phyloP scores from a whole-genome alignment of 2,329 filamentous ascomycete genomes.

The Cladosporium colombiae region DNA sequence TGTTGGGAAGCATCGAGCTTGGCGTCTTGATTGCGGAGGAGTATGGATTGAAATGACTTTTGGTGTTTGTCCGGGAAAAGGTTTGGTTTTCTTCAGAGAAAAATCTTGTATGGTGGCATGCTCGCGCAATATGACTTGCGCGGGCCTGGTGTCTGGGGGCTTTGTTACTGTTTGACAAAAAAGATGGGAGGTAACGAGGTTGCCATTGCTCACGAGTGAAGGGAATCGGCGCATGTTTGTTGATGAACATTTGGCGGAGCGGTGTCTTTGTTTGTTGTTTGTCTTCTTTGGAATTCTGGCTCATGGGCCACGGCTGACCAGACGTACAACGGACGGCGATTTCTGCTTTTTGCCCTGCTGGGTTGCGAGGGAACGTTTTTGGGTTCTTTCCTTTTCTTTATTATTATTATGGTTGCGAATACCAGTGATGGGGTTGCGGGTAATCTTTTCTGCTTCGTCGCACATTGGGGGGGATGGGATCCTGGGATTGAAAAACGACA shows the following conservation, averaged over 20 bases:
- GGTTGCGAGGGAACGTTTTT: slow-evolving; percentile 2
- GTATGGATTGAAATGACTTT: slow-evolving; percentile 15
- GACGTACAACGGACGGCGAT: slow-evolving; percentile 12
- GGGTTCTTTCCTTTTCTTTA: background rate
- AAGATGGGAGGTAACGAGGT: slow-evolving; percentile 9
- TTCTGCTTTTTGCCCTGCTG: slow-evolving; percentile 6
- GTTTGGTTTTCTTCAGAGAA: slow-evolving; percentile 2
- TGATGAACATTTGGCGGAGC: slow-evolving; percentile 5
- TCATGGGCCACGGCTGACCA: background rate
- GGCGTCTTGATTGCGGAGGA: slow-evolving; percentile 11
- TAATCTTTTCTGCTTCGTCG: slow-evolving; percentile 17
- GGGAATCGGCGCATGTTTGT: slow-evolving; percentile 5
- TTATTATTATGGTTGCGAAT: slow-evolving; percentile 13
- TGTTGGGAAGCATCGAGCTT: slow-evolving; percentile 1
- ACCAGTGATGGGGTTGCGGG: slow-evolving; percentile 13
- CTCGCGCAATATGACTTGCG: slow-evolving; percentile 3
- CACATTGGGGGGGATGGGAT: background rate
- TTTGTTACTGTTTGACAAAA: slow-evolving; percentile 14
- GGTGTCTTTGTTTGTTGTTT: slow-evolving; percentile 3
- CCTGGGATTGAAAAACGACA: background rate
- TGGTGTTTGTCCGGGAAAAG: slow-evolving; percentile 1
- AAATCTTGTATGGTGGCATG: slow-evolving; percentile 12
- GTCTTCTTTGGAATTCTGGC: background rate
- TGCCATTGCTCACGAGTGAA: slow-evolving; percentile 6
- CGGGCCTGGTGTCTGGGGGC: slow-evolving; percentile 13